Evolutionary conservation across 2,329 filamentous ascomycete species (phyloP), one percentile per base, ranked within the genome.

Genomic region (Aspergillus candidus): DNA sequence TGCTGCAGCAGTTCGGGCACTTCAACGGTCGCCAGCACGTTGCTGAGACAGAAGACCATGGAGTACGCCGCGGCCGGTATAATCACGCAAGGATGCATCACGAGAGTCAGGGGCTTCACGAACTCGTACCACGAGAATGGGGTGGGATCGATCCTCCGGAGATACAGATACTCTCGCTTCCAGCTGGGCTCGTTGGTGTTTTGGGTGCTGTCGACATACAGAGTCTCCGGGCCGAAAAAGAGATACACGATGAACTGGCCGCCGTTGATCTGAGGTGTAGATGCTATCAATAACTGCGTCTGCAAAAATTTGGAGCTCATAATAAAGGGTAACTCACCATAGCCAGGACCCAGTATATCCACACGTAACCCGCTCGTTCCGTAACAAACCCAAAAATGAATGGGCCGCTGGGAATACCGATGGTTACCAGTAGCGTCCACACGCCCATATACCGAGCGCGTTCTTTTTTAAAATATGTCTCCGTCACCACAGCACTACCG

Each of bases 261-360:
- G 38, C 68, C 75, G 45, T 82, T 81, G 53, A 72, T 73, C 73
- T 77, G 40, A 31, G 8, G 4, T 7, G 22, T 12, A 17, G 30
- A 53, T 45, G 37, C 3, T 32, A 44, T 48, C 41, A 45, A 38
- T 58, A 43, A 4, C 52, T 4, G 12, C 12, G 11, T 11, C 10
- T 4, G 18, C 11, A 2, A 11, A 17, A 31, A 2, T 11, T 22
- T 4, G 4, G 7, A 39, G 58, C 49, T 30, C 38, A 38, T n/a
- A 33, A 3, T 15, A 38, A 29, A n/a, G 15, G 15, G 3, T 27
- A 27, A 41, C 68, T 63, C 54, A 77, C 73, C 32, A 80, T 80
- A 5, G 76, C 75, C 7, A 80, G 63, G 17, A 75, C 71, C 70
- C 73, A 80, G 59, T 76, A 81, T 35, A 80, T 79, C 78, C 78